A percentile compares a stretch with the other conserved stretches of the same genome.
phyloP scores from a whole-genome alignment of 805 yeast genomes.

The Metschnikowia matae region DNA sequence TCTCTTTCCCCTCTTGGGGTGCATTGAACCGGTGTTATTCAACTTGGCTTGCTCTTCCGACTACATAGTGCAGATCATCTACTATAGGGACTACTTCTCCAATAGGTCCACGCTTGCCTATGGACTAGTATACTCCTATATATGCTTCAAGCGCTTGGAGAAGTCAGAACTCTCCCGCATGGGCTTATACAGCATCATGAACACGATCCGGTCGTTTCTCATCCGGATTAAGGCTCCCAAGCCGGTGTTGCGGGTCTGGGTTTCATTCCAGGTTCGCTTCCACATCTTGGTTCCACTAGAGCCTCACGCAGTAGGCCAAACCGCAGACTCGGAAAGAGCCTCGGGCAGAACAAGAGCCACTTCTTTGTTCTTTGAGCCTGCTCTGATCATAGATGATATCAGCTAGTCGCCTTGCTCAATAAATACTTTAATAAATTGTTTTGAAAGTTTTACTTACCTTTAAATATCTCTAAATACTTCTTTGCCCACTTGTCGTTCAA shows the following conservation, averaged over 20 bases:
- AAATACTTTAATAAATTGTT: background rate
- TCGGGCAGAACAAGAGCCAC: constrained; percentile 14
- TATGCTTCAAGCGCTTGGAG: constrained; percentile 14
- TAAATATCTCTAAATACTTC: too few species aligned
- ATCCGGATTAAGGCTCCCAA: constrained; percentile 6
- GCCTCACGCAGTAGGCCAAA: constrained; percentile 1
- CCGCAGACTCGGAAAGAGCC: constrained; percentile 6
- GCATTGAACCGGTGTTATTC: constrained; percentile 15
- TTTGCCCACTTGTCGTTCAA: background rate
- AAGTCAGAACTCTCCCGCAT: constrained; percentile 13
- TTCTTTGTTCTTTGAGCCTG: constrained; percentile 13
- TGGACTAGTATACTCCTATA: constrained; percentile 13
- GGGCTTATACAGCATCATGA: constrained; percentile 12
- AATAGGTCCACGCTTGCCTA: constrained; percentile 11
- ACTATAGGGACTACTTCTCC: constrained; percentile 9
- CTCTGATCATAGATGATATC: constrained; percentile 15
- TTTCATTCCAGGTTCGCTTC: constrained; percentile 7
- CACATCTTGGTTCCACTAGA: constrained; percentile 13
- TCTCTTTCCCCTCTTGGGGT: constrained; percentile 12
- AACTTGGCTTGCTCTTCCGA: constrained; percentile 14
- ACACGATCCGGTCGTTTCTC: constrained; percentile 6
- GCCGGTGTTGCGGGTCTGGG: constrained; percentile 4
- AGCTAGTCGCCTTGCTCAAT: background rate
- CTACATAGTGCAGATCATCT: constrained; percentile 11
- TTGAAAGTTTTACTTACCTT: too few species aligned